Base-by-base conservation (phyloP, 179 eudicot genomes). In the Pouteria campechiana region DNA sequence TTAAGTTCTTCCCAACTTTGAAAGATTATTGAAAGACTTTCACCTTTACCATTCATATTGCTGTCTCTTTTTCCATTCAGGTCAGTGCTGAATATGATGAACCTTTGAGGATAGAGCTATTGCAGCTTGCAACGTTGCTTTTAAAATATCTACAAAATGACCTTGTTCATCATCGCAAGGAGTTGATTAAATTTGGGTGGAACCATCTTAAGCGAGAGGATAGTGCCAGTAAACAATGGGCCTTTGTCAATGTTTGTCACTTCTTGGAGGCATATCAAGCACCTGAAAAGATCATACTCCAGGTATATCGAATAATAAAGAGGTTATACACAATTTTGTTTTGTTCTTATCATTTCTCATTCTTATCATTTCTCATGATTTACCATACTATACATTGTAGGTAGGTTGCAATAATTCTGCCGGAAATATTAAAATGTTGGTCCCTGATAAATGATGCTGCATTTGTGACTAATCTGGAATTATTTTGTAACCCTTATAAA, bases 201-300 rank as follows among this genome's bases (percentile, higher is more conserved):
- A 92, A 92, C 72, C 99, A 92, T 70, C 99, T 92, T 12, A 92
- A 92, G 63, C 99, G 99, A 46, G 99, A 92, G 70, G 99, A 92
- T 58, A 87, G 99, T 65, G 96, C 99, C 35, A 92, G 99, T 74
- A 87, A 87, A 71, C 99, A 87, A 69, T 92, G 99, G 99, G 99
- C 99, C 37, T 92, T 92, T 68, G 99, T 92, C 48, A 92, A 92
- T 66, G 99, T 92, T 32, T 92, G 99, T 72, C 94, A 87, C 59
- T 92, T 92, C 69, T 55, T 92, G 81, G 96, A 92, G 76, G 99
- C 99, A 22, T 92, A 92, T 66, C 99, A 92, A 59, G 96, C 99
- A 54, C 99, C 99, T n/a, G 99, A 92, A 57, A 92, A 92, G 69
- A 92, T 92, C 48, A 92, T 87, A 54, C 89, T 92, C 42, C 99